Evolutionary conservation across 345 rosid species (phyloP).

Genomic region (Gossypium australe): DNA sequence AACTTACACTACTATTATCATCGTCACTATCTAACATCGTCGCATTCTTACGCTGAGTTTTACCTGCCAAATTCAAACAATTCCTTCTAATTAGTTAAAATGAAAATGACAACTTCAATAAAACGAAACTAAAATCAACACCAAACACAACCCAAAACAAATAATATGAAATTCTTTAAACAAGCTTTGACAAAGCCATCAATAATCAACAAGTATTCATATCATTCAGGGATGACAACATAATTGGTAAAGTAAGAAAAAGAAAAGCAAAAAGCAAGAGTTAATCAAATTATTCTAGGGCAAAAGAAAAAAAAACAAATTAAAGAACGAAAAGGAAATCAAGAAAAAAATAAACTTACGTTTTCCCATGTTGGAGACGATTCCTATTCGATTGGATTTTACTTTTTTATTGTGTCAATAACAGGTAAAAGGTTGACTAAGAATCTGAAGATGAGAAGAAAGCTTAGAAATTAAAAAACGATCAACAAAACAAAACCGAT

Average conservation of each 20-base stretch:
- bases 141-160: not conserved
- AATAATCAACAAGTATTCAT: not conserved
- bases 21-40: slow-evolving; percentile 69
- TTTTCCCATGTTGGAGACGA: slow-evolving; percentile 54
- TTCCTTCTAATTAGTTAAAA: not conserved
- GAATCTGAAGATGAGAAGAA: slow-evolving; percentile 25
- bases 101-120: not conserved
- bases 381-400: not conserved
- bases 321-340: not conserved
- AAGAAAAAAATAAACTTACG: slow-evolving; percentile 37
- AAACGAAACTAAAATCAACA: not conserved
- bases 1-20: slow-evolving; percentile 71
- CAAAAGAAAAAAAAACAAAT: not conserved
- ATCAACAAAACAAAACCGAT: slow-evolving; percentile 24
- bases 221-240: not conserved
- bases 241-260: not conserved
- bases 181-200: not conserved
- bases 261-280: not conserved
- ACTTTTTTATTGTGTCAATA: slow-evolving; percentile 19
- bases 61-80: slow-evolving; percentile 34
- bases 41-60: slow-evolving; percentile 41
- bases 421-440: slow-evolving; percentile 28
- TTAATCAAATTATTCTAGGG: not conserved
- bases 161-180: not conserved
- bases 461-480: slow-evolving; percentile 19